Evolutionary conservation across 2,329 filamentous ascomycete genomes (phyloP).

Genomic region (Aspergillus aculeatus): DNA sequence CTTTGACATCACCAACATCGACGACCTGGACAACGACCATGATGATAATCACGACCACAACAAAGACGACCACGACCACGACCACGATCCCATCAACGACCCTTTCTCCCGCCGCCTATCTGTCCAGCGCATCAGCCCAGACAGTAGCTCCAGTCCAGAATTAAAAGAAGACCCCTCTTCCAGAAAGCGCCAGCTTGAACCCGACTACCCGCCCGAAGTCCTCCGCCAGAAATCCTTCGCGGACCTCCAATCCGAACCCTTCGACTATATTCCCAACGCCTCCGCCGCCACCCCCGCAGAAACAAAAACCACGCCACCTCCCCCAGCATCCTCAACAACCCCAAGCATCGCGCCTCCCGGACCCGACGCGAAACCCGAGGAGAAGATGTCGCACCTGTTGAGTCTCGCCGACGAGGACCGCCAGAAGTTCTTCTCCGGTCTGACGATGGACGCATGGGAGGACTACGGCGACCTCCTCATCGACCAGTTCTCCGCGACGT

Average conservation of each 20-base stretch:
- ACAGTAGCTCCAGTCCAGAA: slow-evolving; percentile 18
- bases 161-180: neutral
- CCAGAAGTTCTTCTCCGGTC: slow-evolving; percentile 50
- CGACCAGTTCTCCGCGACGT: slow-evolving; percentile 52
- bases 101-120: slow-evolving; percentile 31
- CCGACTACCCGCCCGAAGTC: slow-evolving; percentile 49
- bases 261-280: slow-evolving; percentile 45
- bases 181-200: slow-evolving; percentile 36
- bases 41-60: slow-evolving; percentile 30
- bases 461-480: slow-evolving; percentile 62
- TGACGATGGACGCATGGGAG: slow-evolving; percentile 59
- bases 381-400: slow-evolving; percentile 40
- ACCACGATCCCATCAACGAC: slow-evolving; percentile 31
- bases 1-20: slow-evolving; percentile 36
- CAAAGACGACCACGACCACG: slow-evolving; percentile 25
- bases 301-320: slow-evolving; percentile 15
- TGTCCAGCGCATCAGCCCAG: slow-evolving; percentile 27
- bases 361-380: slow-evolving; percentile 25
- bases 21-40: slow-evolving; percentile 31
- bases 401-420: slow-evolving; percentile 42
- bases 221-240: slow-evolving; percentile 49
- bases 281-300: slow-evolving; percentile 15
- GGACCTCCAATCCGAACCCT: slow-evolving; percentile 51
- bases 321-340: slow-evolving; percentile 20
- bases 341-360: slow-evolving; percentile 16